Base-by-base conservation (phyloP, 495 filamentous ascomycete genomes). In the Penicillium malachiteum region DNA sequence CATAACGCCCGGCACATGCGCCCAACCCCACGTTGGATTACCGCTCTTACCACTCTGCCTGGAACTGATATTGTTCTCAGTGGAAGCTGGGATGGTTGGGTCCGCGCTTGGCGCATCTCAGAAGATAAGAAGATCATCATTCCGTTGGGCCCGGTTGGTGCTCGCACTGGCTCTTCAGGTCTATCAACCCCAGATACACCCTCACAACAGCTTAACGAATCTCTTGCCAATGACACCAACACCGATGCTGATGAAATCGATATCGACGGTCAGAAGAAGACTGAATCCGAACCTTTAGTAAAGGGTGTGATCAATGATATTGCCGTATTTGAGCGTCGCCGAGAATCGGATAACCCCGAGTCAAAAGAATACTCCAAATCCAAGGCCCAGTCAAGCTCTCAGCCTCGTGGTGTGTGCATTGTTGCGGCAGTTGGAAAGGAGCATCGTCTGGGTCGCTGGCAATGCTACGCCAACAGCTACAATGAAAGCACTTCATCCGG, bases 1-100 rank as follows among this genome's bases (percentile, higher is more conserved):
- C 84, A 86, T 52, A 75, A 78, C 44, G 50, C 72, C 11, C 71
- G 72, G 12, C 67, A 71, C 55, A 60, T 77, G 57, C 69, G 73
- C 13, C 74, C 63, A 32, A 73, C 63, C 60, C 90, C 92, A 14
- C 80, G 93, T 52, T 92, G 89, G 81, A 93, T 98, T 67, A 97
- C 94, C 8, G 94, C 94, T 2, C 73, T 98, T 41, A 76, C 87
- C 30, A 88, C 88, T 4, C 77, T 97, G 37, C 91, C 93, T 0
- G 95, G 90, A 63, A 91, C 89, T 9, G 91, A 98, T 63, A 71
- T 96, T 31, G 80, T 97, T 37, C 72, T 97, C 35, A 92, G 85
- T 56, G 94, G 93, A 13, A 95, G 90, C 67, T 97, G 92, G 91
- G 94, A 98, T 71, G 94, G 94, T 1, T 82, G 78, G 61, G 80